These are phyloP conservation scores for Poterioochromonas sp. DNA, from an alignment of 352 stramenopile species.

Conservation along the genomic window DNA sequence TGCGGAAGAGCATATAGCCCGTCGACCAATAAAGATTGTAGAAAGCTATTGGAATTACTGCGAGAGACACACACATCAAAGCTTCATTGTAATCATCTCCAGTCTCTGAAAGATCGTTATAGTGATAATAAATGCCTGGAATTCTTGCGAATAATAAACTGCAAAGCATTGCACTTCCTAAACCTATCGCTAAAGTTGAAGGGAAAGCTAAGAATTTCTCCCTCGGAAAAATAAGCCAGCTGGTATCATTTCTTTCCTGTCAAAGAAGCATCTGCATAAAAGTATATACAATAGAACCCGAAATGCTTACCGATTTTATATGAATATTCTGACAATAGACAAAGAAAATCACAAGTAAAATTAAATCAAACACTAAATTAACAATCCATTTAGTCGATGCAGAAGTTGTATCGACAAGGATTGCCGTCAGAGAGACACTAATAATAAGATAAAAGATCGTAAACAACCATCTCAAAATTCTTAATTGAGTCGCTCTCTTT, in stretches of 20 bases:
- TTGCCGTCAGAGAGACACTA: not conserved
- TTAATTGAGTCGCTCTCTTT: not conserved
- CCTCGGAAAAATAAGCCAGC: not conserved
- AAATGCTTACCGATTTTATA: not conserved
- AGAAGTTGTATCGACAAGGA: not conserved
- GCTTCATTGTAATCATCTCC: not conserved
- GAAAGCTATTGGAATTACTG: slow-evolving; percentile 4
- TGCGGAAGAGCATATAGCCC: slow-evolving; percentile 16
- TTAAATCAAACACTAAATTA: slow-evolving; percentile 2
- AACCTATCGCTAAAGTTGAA: not conserved
- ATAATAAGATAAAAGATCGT: not conserved
- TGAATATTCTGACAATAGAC: not conserved
- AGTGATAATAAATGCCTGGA: slow-evolving; percentile 11
- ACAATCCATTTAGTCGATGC: not conserved
- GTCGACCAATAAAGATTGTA: slow-evolving; percentile 9
- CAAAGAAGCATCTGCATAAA: not conserved
- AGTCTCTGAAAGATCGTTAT: not conserved
- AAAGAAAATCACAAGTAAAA: slow-evolving; percentile 19
- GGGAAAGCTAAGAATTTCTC: slow-evolving; percentile 27
- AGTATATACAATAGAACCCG: not conserved
- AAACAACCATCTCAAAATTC: not conserved
- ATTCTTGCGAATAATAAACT: slow-evolving; percentile 10
- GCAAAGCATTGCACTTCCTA: not conserved
- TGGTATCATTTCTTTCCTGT: not conserved
- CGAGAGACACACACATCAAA: not conserved